phyloP scores from a whole-genome alignment of 2,329 filamentous ascomycete species.

The Microcyclospora tardicrescens region DNA sequence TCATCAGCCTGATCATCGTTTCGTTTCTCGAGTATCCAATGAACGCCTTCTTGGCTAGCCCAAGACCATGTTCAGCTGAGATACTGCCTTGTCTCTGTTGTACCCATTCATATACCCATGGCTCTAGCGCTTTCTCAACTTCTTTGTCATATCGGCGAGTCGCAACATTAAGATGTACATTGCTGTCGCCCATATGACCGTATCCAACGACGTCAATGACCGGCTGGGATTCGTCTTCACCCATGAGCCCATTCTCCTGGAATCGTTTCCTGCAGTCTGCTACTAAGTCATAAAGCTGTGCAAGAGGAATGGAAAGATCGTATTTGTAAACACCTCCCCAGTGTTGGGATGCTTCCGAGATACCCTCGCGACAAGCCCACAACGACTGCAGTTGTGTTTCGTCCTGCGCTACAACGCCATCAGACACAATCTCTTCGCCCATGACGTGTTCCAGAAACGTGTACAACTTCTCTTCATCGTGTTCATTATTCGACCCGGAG shows the following conservation, averaged over 20 bases:
- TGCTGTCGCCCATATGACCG: constrained; percentile 95
- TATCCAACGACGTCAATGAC: constrained; percentile 90
- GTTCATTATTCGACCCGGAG: constrained; percentile 83
- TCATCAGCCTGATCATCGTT: constrained; percentile 82
- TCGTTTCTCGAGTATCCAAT: constrained; percentile 86
- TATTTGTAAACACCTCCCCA: constrained; percentile 98
- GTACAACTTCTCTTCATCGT: constrained; percentile 83
- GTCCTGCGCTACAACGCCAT: constrained; percentile 86
- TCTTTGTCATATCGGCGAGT: constrained; percentile 71
- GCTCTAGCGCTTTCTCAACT: constrained; percentile 79
- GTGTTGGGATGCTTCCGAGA: constrained; percentile 78
- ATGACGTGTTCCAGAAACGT: constrained; percentile 85
- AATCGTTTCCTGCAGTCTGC: constrained; percentile 69
- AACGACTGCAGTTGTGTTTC: constrained; percentile 76
- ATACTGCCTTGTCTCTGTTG: constrained; percentile 78
- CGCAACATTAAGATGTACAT: constrained; percentile 84
- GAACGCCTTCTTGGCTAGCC: constrained; percentile 88
- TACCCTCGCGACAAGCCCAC: constrained; percentile 88
- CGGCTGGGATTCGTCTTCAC: constrained; percentile 57
- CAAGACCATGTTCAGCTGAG: constrained; percentile 89
- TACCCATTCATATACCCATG: constrained; percentile 97
- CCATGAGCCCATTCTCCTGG: constrained; percentile 57
- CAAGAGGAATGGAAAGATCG: constrained; percentile 84
- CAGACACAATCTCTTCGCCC: constrained; percentile 69
- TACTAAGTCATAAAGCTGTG: constrained; percentile 77